Base-by-base conservation (phyloP, 306 rosid genomes). In the Vigna angularis region DNA sequence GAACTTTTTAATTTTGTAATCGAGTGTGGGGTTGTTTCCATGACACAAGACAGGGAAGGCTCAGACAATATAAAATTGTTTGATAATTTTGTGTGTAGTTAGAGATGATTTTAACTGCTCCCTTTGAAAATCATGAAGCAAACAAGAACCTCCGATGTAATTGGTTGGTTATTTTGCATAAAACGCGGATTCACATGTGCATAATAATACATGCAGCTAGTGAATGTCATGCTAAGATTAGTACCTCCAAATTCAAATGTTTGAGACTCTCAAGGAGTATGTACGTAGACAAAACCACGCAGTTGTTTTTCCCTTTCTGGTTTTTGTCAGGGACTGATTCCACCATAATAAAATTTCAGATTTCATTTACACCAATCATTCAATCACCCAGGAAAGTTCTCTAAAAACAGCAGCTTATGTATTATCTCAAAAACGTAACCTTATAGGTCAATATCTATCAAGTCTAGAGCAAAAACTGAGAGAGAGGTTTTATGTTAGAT, bases 81-180 rank as follows among this genome's bases (percentile, higher is more conserved):
- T 34, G 63, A 78, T 81, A 55, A 67, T 83, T 84, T 74, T 85
- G 32, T 80, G 80, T 87, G 80, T 74, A 56, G 83, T 85, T 84
- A 79, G 85, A 86, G 76, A 79, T 78, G 76, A 86, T 82, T 87
- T 87, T 82, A 93, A 96, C 98, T 88, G 89, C 99, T 90, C 98
- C 94, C 90, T 91, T 89, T 84, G 98, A 96, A 93, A 91, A 88
- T 83, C 72, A 88, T 88, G 93, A 88, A 90, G 84, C 81, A 83
- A 93, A 94, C 98, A 91, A 89, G 82, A 88, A 64, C 68, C 81
- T 84, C 47, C 65, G 47, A 79, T 79, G 88, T 82, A 84, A 73
- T 85, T 73, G 55, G 72, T 86, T 81, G 81, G 61, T 85, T 86
- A 85, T 85, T 79, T 81, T 89, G 94, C 98, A 89, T 57, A 88